Conservation (phyloP, 495 filamentous ascomycete species). For the Hypoxylon cercidicola region DNA sequence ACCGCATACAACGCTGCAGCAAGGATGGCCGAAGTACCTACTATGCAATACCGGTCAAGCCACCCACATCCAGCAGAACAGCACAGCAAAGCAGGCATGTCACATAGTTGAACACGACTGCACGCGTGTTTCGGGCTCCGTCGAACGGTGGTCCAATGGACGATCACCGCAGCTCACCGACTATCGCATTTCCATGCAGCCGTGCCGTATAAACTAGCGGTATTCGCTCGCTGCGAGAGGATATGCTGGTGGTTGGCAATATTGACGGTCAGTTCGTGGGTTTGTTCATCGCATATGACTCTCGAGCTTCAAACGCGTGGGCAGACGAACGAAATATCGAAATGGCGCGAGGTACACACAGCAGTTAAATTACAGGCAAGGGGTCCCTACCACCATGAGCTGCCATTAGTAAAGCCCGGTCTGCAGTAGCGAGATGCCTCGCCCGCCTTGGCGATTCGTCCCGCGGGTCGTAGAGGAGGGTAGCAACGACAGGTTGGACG, state of each 20-base stretch:
- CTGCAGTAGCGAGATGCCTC: constrained; percentile 39
- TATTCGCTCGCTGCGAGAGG: neutral
- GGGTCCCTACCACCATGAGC: constrained; percentile 15
- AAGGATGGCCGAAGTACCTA: constrained; percentile 31
- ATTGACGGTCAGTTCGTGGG: constrained; percentile 1
- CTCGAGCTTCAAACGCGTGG: constrained; percentile 1
- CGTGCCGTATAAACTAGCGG: constrained; percentile 5
- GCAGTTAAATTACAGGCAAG: constrained; percentile 37
- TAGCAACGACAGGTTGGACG: constrained; percentile 36
- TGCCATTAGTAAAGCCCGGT: constrained; percentile 7
- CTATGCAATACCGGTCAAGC: constrained; percentile 12
- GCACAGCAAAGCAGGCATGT: constrained; percentile 29
- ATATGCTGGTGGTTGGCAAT: constrained; percentile 7
- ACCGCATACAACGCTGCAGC: constrained; percentile 37
- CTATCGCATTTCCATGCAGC: constrained; percentile 19
- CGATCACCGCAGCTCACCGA: constrained; percentile 33
- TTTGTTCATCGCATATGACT: neutral
- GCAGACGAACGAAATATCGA: constrained; percentile 11
- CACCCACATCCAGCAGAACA: constrained; percentile 28
- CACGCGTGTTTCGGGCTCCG: constrained; percentile 24
- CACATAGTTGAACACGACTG: constrained; percentile 27
- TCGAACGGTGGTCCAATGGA: constrained; percentile 23
- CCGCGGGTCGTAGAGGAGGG: constrained; percentile 36
- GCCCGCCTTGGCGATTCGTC: constrained; percentile 37
- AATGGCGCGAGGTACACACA: constrained; percentile 9